These are phyloP conservation scores for Mycena haematopus DNA, from an alignment of 768 basidiomycete genomes.

Conservation along the genomic window DNA sequence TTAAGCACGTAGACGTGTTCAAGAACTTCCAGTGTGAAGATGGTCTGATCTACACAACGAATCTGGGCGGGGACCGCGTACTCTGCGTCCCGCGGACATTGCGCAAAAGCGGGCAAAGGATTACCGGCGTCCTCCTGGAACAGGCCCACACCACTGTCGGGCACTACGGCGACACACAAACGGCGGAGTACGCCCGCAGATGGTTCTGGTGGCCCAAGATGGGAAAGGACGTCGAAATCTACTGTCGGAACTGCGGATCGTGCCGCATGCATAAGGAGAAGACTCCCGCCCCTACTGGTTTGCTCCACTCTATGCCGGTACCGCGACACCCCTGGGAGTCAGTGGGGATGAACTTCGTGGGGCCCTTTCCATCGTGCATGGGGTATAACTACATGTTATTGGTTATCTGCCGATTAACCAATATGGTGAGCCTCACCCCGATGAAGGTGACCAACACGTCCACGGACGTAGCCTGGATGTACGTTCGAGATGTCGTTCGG, in stretches of 20 bases:
- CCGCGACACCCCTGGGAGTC: constrained; percentile 36
- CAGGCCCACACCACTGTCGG: constrained; percentile 27
- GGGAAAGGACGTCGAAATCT: constrained; percentile 6
- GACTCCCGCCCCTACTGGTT: background rate
- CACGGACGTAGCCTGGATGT: constrained; percentile 19
- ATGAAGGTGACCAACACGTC: constrained; percentile 5
- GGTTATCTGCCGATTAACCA: constrained; percentile 5
- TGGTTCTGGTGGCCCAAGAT: constrained; percentile 32
- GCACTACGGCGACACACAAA: constrained; percentile 33
- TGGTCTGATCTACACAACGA: too few species aligned
- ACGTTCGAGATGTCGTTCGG: constrained; percentile 13
- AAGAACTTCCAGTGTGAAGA: too few species aligned
- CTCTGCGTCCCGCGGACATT: background rate
- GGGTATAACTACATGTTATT: constrained; percentile 30
- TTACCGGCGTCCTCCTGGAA: background rate
- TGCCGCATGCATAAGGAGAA: background rate
- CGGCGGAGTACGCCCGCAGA: constrained; percentile 33
- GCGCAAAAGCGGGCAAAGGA: background rate
- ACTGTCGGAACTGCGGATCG: constrained; percentile 16
- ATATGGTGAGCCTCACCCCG: constrained; percentile 8
- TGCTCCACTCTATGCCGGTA: constrained; percentile 33
- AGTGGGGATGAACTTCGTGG: constrained; percentile 44
- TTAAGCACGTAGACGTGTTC: too few species aligned
- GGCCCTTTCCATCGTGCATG: constrained; percentile 33
- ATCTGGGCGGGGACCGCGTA: too few species aligned